Evolutionary conservation across 495 filamentous ascomycete genomes (phyloP), one percentile per base, ranked within the genome.

Genomic region (Parathielavia appendiculata): DNA sequence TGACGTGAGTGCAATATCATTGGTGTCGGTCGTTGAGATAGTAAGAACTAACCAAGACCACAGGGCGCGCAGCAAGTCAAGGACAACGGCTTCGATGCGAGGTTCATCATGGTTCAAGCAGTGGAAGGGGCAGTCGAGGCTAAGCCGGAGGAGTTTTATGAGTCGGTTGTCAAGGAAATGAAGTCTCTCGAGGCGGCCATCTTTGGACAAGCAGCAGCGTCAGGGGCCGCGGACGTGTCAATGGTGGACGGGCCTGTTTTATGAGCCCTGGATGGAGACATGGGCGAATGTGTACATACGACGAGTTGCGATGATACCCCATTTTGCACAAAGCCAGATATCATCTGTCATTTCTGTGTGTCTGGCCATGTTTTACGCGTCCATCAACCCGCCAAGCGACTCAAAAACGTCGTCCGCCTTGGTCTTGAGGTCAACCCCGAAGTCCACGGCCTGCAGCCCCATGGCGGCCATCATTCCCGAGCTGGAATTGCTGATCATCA

Each of bases 61-160:
- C 73, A 87, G 91, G 59, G 85, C 84, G 60, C 88, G 79, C 76
- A 91, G 87, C 71, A 74, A 71, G 82, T 90, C 44, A 90, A 87
- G 66, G 81, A 83, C 56, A 81, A 81, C 39, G 79, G 85, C 61
- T 82, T 88, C 52, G 76, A 83, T 52, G 86, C 88, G 19, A 79
- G 88, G 4, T 87, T 86, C 63, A 66, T 92, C 40, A 89, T 92
- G 68, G 72, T 95, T 35, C 73, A 80, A 36, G 79, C 86, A 62
- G 86, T 88, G 0, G 73, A 77, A 66, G 78, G 79, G 65, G 71
- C 88, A 56, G 86, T 84, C 54, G 87, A 83, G 60, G 71, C 86
- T 5, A 77, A 81, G 58, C 71, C 79, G n/a, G 74, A 76, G 1
- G 84, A 78, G 11, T 76, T 83, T 13, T 84, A 84, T 67, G 87